Base-by-base conservation (phyloP, 371 early-diverging fungal genomes). In the Basidiobolus meristosporus region DNA sequence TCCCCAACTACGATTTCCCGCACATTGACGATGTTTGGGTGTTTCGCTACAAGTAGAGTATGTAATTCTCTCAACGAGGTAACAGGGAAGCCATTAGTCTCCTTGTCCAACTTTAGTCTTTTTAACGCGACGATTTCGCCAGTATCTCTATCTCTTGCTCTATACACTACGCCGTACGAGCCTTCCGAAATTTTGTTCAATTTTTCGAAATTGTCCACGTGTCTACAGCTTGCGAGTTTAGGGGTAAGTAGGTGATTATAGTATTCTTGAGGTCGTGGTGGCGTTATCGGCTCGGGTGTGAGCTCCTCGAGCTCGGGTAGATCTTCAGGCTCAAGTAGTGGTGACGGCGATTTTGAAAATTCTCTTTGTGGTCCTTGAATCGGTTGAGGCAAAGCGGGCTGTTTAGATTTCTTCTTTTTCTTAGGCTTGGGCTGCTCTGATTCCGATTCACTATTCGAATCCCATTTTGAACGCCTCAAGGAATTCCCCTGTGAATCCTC, bases 131-230 rank as follows among this genome's bases (percentile, higher is more conserved):
- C 96, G 6, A 97, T 85, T 41, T 87, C 90, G 15, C 84, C 83
- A 2, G 93, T 93, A 6, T 62, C 50, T 38, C 77, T 65, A 53
- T 98, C 90, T 21, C 78, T 69, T 0, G 99, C 99, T 5, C 95
- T 79, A 59, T 91, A 98, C 3, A 99, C 99, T 16, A 98, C 74
- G 10, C 99, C 99, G 57, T 98, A 99, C 0, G 98, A 80, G 14
- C 99, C 99, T 57, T 99, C 99, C 40, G 90, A 97, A 48, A 99
- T 98, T 46, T 82, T 70, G 62, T 93, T 92, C 16, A 96, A 65
- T 35, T 81, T 80, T 47, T 91, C 87, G 60, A 84, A 96, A 40
- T 66, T 57, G 45, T 85, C 85, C 0, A 87, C 87, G 46, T 60
- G 65, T 11, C 90, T 70, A 45, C 88, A 90, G 26, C 58, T 56